These are phyloP conservation scores for Fomitopsis schrenkii DNA, from an alignment of 1,284 basidiomycete genomes.

Conservation along the genomic window DNA sequence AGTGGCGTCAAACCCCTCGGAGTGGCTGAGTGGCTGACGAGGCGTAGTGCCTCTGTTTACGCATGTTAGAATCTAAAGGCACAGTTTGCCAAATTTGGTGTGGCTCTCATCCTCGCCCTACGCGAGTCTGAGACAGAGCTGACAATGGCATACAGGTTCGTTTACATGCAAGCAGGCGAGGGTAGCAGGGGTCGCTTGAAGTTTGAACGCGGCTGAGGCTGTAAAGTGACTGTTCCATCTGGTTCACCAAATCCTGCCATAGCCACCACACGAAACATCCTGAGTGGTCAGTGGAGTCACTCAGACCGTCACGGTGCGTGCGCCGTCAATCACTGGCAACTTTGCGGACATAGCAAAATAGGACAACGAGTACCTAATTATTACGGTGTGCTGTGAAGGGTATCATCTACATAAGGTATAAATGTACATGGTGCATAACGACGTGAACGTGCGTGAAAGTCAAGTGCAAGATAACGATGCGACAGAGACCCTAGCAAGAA, in stretches of 20 bases:
- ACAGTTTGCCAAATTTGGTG: not conserved
- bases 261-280: too few relatives aligned
- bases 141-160: not conserved
- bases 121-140: not conserved
- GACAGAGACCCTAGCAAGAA: not conserved
- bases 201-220: too few relatives aligned
- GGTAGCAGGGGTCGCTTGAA: too few relatives aligned
- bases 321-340: not conserved
- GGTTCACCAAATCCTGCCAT: too few relatives aligned
- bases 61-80: not conserved
- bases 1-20: too few relatives aligned
- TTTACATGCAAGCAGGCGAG: too few relatives aligned
- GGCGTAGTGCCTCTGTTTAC: not conserved
- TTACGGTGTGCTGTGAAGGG: not conserved
- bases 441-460: not conserved
- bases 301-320: not conserved
- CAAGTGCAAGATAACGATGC: not conserved
- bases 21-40: too few relatives aligned
- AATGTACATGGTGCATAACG: not conserved
- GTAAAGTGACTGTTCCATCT: too few relatives aligned
- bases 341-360: not conserved
- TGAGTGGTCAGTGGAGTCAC: too few relatives aligned
- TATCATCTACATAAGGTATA: constrained; percentile 1
- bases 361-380: not conserved
- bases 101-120: not conserved